A percentile compares a stretch with the other conserved stretches of the same genome.
phyloP scores from a whole-genome alignment of 2,329 filamentous ascomycete genomes.

The Metarhizium album region DNA sequence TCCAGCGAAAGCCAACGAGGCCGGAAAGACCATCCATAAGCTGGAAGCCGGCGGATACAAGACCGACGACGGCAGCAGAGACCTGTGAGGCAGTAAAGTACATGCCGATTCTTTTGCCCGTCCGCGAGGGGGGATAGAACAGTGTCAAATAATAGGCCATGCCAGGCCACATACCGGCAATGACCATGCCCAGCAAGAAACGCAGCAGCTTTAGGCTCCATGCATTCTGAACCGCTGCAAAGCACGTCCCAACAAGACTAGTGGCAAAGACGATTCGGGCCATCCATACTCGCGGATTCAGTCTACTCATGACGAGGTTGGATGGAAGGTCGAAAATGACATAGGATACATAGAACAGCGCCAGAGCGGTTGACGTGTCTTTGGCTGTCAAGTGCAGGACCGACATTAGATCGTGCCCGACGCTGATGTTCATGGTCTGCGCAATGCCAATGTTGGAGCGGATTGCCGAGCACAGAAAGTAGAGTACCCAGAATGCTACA shows the following conservation, averaged over 20 bases:
- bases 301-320: constrained; percentile 76
- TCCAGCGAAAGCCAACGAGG: constrained; percentile 78
- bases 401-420: constrained; percentile 62
- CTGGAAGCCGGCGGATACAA: constrained; percentile 86
- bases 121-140: constrained; percentile 81
- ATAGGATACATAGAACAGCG: constrained; percentile 87
- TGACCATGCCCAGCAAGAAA: constrained; percentile 75
- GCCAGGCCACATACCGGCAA: constrained; percentile 90
- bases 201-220: constrained; percentile 87
- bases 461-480: constrained; percentile 87
- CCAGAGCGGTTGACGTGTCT: constrained; percentile 73
- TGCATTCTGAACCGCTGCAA: constrained; percentile 68
- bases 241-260: constrained; percentile 72
- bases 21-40: constrained; percentile 73
- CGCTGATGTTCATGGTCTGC: constrained; percentile 77
- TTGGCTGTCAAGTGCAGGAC: constrained; percentile 59
- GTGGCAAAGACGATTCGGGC: constrained; percentile 81
- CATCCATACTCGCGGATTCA: constrained; percentile 87
- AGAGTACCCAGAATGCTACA: constrained; percentile 77
- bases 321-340: constrained; percentile 83
- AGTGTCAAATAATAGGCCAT: constrained; percentile 90
- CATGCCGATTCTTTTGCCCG: constrained; percentile 76
- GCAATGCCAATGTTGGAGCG: constrained; percentile 85
- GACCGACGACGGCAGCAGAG: constrained; percentile 77
- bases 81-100: constrained; percentile 87